A percentile compares a stretch with the other conserved stretches of the same genome.
Conservation (phyloP, 2,329 filamentous ascomycete species). For the Colletotrichum siamense region DNA sequence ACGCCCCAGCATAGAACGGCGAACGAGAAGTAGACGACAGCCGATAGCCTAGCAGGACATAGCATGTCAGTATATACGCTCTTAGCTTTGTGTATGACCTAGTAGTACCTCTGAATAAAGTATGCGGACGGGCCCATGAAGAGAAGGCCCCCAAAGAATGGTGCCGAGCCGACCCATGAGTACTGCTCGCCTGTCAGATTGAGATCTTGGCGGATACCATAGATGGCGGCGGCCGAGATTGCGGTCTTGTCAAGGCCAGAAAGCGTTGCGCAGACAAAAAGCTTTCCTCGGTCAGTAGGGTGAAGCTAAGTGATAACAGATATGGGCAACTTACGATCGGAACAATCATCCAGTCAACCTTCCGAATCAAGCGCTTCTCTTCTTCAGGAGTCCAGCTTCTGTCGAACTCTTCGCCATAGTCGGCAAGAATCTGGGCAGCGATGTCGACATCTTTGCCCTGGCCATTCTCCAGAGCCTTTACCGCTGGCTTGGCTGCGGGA, state of each 20-base stretch:
- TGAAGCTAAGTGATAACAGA: neutral
- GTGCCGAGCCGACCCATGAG: neutral
- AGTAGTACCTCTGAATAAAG: neutral
- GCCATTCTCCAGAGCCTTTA: neutral
- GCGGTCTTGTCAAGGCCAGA: neutral
- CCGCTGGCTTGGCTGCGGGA: neutral
- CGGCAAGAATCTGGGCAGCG: neutral
- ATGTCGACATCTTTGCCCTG: neutral
- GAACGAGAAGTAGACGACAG: neutral
- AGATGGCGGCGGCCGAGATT: neutral
- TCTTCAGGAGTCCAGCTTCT: neutral
- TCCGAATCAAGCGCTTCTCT: neutral
- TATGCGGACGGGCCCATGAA: neutral
- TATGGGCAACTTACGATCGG: neutral
- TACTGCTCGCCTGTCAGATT: neutral
- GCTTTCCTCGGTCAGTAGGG: neutral
- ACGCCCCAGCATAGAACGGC: neutral
- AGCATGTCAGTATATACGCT: neutral
- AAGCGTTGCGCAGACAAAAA: neutral
- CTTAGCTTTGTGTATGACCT: neutral
- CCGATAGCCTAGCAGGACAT: neutral
- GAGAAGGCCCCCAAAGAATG: neutral
- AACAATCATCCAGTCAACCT: neutral
- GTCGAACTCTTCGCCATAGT: neutral
- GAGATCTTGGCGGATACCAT: neutral